Base-by-base conservation (phyloP, 1,139 yeast genomes). In the Suhomyces coccinellae region DNA sequence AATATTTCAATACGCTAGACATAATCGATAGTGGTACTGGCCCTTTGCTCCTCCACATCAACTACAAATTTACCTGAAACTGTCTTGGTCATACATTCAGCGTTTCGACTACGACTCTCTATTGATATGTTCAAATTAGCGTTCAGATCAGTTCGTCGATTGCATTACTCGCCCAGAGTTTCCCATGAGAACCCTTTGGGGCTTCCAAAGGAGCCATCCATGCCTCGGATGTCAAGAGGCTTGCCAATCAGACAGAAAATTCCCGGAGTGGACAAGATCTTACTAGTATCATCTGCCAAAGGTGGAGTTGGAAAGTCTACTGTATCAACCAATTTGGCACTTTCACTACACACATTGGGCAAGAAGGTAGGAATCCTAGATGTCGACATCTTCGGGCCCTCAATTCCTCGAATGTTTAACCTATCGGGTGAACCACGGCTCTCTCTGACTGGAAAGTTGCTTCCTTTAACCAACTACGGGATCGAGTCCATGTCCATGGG, bases 401-500 rank as follows among this genome's bases (percentile, higher is more conserved):
- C 90, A 0, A 63, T 86, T 2, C 96, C 96, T 0, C 81, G 80
- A 51, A 67, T 88, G 52, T 70, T 88, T 64, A 79, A 79, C 27
- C 68, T 87, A 14, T 55, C 69, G 1, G 91, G 88, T 0, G 89
- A 83, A 54, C 91, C 95, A 0, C 61, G 87, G 17, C 56, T 86
- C 16, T 69, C 82, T 0, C 66, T 65, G 3, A 49, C 52, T 3
- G 90, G 90, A 0, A 77, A 77, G 53, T 66, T 88, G 6, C 60
- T 84, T 0, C 96, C 96, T 0, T 63, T 87, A 54, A 63, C 75
- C n/a, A 88, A 87, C 57, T 87, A 84, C 53, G 96, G 96, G 0
- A 62, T 88, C 1, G 83, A 85, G 53, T 81, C 93, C 5, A 88
- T 88, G 96, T 87, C 95, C 0, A 88, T 88, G 95, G 96, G 96